Base-by-base conservation (phyloP, 2,329 filamentous ascomycete genomes). In the Aspergillus tubingensis region DNA sequence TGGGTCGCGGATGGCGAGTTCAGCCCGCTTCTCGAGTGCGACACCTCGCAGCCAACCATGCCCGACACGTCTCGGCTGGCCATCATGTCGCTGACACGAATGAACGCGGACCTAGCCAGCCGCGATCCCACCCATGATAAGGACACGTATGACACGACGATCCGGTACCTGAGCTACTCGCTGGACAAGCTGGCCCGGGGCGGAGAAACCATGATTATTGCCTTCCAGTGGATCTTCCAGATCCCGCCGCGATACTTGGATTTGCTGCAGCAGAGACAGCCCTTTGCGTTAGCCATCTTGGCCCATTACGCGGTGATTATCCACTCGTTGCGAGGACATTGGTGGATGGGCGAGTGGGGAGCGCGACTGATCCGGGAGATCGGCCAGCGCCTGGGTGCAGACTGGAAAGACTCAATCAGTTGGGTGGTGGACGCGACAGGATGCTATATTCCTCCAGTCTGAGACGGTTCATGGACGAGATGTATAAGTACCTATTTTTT, bases 331-430 rank as follows among this genome's bases (percentile, higher is more conserved):
- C 84, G 88, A 62, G 74, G 80, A 15, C 78, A 87, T 15, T 91
- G 89, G 89, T 91, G 89, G 88, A 77, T 91, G 27, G 82, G 86
- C 19, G 87, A 88, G 41, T 87, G 89, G 68, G 84, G 87, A 7
- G 82, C 83, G 15, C 83, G 86, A 58, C 86, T 91, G 67, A 85
- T 91, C 15, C 83, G 86, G 70, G 87, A 88, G 19, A 81, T 90
- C 23, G 69, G 69, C 13, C 63, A 67, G 39, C 49, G 55, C 21
- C 51, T 76, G n/a, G 68, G 67, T 21, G 41, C 62, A 3, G 67
- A 70, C 49, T 74, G 69, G 70, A 66, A 60, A 11, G 65, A 69
- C 17, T 65, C 70, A 32, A 66, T 76, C 23, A 67, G 60, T 39
- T 76, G 74, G 74, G 72, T 72, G 17, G 59, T 74, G 8, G 73